Evolutionary conservation across 805 yeast genomes (phyloP), one percentile per base, ranked within the genome.

Genomic region (Kregervanrija delftensis): DNA sequence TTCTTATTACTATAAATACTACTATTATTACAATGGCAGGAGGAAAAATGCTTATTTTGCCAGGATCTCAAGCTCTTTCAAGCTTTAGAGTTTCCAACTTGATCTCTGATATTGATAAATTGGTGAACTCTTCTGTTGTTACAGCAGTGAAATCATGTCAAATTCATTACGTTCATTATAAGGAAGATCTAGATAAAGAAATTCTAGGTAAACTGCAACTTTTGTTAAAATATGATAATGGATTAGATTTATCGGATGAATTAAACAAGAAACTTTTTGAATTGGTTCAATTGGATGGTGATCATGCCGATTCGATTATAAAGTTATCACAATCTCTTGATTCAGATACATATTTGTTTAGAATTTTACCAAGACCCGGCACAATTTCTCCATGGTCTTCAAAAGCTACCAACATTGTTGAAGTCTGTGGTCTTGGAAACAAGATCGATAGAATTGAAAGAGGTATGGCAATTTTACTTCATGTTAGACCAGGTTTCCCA

Each of bases 381-480:
- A 93, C 99, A 11, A 91, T 93, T 53, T 90, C 98, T 22, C 98
- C 99, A 32, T 93, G 99, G 99, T 87, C 96, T 9, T 90, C 98
- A 11, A 93, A 93, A 68, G 99, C 99, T 28, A 90, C 99, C 35
- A 91, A 93, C 67, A 93, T 93, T 54, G 77, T 90, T 42, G 78
- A 81, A 45, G 95, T 86, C 45, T 87, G 96, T 68, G 96, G 96
- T 9, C 73, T 93, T 49, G 76, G 72, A 34, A 71, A 73, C 14
- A 76, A 73, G 49, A 72, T 93, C 40, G 86, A 79, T 58, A 77
- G 98, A 57, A 81, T 93, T 46, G 99, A 93, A 71, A 80, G 99
- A 60, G 99, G 99, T 47, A 55, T 83, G 50, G 81, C 93, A 5
- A 67, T 93, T 35, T 65, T 86, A 54, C 70, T 93, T 55, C 74